A percentile compares a stretch with the other conserved stretches of the same genome.
Conservation (phyloP, 805 yeast species). For the Cyberlindnera mississippiensis region DNA sequence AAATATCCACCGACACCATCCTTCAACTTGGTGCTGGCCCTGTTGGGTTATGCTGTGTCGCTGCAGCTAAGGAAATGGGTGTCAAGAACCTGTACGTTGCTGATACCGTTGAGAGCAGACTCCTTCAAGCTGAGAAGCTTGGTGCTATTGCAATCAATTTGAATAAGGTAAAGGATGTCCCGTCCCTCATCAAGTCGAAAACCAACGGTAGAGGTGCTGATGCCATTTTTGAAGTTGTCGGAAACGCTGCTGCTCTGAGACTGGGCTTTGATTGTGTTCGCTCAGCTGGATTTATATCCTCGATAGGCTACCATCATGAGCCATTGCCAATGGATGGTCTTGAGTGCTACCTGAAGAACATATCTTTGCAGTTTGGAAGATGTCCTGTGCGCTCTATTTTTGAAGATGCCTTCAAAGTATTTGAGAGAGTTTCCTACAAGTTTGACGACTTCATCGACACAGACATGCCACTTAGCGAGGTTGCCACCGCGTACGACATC, state of each 20-base stretch:
- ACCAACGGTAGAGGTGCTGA: conserved; percentile 52
- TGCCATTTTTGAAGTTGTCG: conserved; percentile 58
- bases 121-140: conserved; percentile 52
- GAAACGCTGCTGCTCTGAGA: conserved; percentile 47
- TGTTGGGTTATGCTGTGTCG: conserved; percentile 67
- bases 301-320: conserved; percentile 60
- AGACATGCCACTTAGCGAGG: conserved; percentile 41
- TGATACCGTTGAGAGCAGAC: conserved; percentile 61
- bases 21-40: conserved; percentile 65
- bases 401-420: conserved; percentile 46
- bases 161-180: conserved; percentile 35
- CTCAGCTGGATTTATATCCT: conserved; percentile 52
- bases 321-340: conserved; percentile 52
- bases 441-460: conserved; percentile 51
- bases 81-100: conserved; percentile 61
- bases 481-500: conserved; percentile 42
- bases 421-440: conserved; percentile 40
- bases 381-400: conserved; percentile 59
- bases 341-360: conserved; percentile 54
- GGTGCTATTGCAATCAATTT: conserved; percentile 49
- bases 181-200: conserved; percentile 29
- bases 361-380: conserved; percentile 57
- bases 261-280: conserved; percentile 51
- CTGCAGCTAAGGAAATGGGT: conserved; percentile 67
- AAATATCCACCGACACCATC: conserved; percentile 35